These are phyloP conservation scores for Populus ilicifolia DNA, from an alignment of 345 rosid genomes.

Conservation along the genomic window DNA sequence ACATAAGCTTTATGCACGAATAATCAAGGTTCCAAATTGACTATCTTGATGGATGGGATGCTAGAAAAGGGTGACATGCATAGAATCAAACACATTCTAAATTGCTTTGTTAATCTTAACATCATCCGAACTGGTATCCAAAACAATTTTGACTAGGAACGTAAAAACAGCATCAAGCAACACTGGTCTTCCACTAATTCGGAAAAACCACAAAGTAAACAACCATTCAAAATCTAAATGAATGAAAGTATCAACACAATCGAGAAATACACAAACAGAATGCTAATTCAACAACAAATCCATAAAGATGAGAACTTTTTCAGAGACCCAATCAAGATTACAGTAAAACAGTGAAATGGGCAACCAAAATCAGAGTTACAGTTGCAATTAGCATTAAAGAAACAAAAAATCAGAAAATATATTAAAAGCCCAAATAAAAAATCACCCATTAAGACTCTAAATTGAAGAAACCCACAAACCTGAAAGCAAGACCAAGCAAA, in stretches of 20 bases:
- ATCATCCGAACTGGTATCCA: neutral
- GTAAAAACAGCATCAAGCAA: neutral
- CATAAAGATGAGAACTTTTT: neutral
- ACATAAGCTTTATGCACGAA: neutral
- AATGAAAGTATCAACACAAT: neutral
- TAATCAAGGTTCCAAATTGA: neutral
- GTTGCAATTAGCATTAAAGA: neutral
- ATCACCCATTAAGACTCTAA: neutral
- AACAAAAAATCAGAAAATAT: neutral
- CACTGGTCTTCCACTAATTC: neutral
- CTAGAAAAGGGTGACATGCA: neutral
- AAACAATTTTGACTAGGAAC: neutral
- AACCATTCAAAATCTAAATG: neutral
- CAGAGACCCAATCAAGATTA: neutral
- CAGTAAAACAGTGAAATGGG: neutral
- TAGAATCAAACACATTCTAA: neutral
- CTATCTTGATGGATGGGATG: neutral
- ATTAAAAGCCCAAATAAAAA: neutral
- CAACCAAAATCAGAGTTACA: neutral
- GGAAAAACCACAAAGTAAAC: neutral
- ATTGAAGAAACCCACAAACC: constrained; percentile 39
- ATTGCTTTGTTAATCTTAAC: neutral
- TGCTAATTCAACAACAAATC: neutral
- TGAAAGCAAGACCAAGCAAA: constrained; percentile 79
- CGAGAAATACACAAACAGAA: neutral